These are phyloP conservation scores for Phytophthora syringae DNA, from an alignment of 352 stramenopile species.

Conservation along the genomic window DNA sequence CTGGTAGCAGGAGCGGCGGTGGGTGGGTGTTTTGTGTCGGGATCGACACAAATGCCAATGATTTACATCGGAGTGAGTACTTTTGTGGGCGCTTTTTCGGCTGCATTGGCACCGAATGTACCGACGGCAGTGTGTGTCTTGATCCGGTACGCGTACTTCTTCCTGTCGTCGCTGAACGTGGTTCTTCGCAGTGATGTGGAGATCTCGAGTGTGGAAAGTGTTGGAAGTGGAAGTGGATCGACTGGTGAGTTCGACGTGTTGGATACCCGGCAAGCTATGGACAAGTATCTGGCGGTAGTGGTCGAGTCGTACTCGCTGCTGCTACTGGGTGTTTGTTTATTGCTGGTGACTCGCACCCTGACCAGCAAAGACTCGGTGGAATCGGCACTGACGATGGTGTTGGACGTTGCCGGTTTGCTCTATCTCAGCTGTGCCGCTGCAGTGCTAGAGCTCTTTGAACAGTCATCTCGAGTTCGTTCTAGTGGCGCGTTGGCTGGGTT, in stretches of 20 bases:
- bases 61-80: conserved; percentile 48
- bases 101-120: conserved; percentile 50
- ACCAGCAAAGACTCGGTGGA: conserved; percentile 73
- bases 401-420: conserved; percentile 59
- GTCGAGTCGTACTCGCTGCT: conserved; percentile 67
- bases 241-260: conserved; percentile 2
- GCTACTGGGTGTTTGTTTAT: conserved; percentile 43
- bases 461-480: conserved; percentile 28
- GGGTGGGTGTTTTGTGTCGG: conserved; percentile 32
- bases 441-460: conserved; percentile 60
- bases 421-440: conserved; percentile 53
- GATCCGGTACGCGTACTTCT: conserved; percentile 58
- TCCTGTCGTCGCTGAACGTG: conserved; percentile 57
- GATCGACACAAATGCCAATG: conserved; percentile 39
- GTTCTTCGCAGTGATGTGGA: conserved; percentile 36
- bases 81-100: conserved; percentile 46
- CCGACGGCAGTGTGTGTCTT: conserved; percentile 53
- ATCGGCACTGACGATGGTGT: conserved; percentile 57
- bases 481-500: conserved; percentile 52
- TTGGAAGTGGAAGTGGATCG: conserved; percentile 12
- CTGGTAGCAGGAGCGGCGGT: conserved; percentile 17
- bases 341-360: conserved; percentile 55
- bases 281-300: conserved; percentile 48
- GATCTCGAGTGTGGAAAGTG: conserved; percentile 1
- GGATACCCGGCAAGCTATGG: conserved; percentile 25